phyloP scores from a whole-genome alignment of 2,329 filamentous ascomycete genomes.

The Cryoendolithus antarcticus region DNA sequence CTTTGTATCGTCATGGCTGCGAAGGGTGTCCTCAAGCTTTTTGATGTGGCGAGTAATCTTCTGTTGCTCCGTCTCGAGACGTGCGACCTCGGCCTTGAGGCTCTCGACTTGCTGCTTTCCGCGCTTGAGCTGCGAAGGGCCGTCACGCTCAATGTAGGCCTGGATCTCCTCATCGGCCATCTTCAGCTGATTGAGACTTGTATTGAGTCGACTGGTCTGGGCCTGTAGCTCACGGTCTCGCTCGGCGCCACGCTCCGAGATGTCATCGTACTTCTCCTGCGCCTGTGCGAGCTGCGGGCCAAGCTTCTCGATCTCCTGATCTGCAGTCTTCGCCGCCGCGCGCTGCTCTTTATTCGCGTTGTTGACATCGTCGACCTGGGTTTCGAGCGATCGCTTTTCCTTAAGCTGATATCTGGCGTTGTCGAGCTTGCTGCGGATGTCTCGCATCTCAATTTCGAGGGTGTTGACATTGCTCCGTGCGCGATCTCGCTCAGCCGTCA shows the following conservation, averaged over 20 bases:
- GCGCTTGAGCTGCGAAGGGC: constrained; percentile 55
- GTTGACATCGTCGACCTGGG: constrained; percentile 62
- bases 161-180: constrained; percentile 66
- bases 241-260: constrained; percentile 55
- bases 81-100: constrained; percentile 54
- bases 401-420: constrained; percentile 63
- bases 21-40: constrained; percentile 62
- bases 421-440: constrained; percentile 60
- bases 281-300: constrained; percentile 65
- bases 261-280: constrained; percentile 64
- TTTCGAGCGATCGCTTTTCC: constrained; percentile 59
- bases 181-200: constrained; percentile 65
- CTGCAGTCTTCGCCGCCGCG: constrained; percentile 54
- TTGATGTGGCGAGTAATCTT: constrained; percentile 60
- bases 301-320: constrained; percentile 61
- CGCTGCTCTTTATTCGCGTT: constrained; percentile 56
- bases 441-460: constrained; percentile 65
- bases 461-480: constrained; percentile 51
- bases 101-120: constrained; percentile 57
- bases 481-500: constrained; percentile 60
- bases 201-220: constrained; percentile 58
- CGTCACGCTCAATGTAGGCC: constrained; percentile 64
- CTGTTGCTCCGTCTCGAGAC: constrained; percentile 54
- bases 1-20: constrained; percentile 70
- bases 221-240: constrained; percentile 62